Evolutionary conservation across 2,329 filamentous ascomycete species (phyloP), one percentile per base, ranked within the genome.

Genomic region (Venturia oleaginea): DNA sequence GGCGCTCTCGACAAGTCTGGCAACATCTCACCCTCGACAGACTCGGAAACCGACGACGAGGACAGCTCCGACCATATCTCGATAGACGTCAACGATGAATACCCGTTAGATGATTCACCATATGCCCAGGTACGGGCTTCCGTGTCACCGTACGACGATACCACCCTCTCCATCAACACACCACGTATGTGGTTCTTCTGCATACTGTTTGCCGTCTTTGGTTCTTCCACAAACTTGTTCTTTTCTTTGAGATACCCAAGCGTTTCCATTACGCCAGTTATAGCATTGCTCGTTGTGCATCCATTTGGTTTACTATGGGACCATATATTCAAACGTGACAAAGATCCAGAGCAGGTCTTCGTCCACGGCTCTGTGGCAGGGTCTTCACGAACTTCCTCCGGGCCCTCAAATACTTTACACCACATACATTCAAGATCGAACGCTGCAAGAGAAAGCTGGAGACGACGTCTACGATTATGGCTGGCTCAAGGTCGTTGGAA

Each of bases 201-300:
- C n/a, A 81, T 90, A 42, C 72, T 94, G 11, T 94, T 94, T 74
- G 87, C 90, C 10, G 81, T 94, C 43, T 83, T 92, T 46, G 91
- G 91, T 67, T 93, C 90, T 59, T 89, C 89, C 2, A 91, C 89
- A 27, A 94, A 94, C 74, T 78, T 95, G 48, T 94, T 95, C 78
- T 96, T 95, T 79, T 92, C 90, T 42, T 80, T 95, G 73, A 84
- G 91, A 83, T 95, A 94, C 80, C 91, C 91, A 34, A 94, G 91
- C 74, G 90, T 95, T 74, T 89, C 89, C 66, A 93, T 95, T 71
- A 93, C 90, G 27, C 91, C 91, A 46, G 89, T 96, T 68, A 95
- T 96, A 78, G 90, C 91, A 37, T 81, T 94, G 70, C 80, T 95
- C 65, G 85, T 96, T 65, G 90, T 92, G 59, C 91, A 94, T 72